Percentiles rank a stretch among this genome's conserved stretches.
Conservation (phyloP, 1,139 yeast species). For the Petasospora fabianii region DNA sequence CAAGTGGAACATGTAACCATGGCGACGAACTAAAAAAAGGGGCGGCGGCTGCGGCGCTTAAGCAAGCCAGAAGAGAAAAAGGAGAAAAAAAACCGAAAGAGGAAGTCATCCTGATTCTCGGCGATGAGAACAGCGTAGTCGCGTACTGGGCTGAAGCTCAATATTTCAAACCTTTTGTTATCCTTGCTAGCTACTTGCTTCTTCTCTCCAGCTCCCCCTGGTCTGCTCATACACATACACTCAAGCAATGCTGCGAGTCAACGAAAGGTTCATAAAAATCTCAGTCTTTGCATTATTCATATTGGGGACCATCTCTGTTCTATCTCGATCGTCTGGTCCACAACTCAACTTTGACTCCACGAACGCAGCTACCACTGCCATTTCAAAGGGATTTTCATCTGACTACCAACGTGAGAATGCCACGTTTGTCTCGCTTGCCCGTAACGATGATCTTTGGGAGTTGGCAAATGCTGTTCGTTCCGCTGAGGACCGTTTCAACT, state of each 20-base stretch:
- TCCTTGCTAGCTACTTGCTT: no score
- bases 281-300: neutral
- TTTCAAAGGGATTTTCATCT: neutral
- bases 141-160: no score
- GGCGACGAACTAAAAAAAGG: no score
- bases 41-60: no score
- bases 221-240: no score
- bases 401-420: slow-evolving; percentile 41
- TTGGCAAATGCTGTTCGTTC: slow-evolving; percentile 48
- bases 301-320: neutral
- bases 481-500: slow-evolving; percentile 71
- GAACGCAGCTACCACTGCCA: neutral
- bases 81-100: no score
- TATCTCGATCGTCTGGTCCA: neutral
- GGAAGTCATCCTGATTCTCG: no score
- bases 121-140: no score
- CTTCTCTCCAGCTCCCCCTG: no score
- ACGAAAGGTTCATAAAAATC: neutral
- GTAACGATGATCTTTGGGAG: slow-evolving; percentile 51
- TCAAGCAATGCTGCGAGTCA: neutral
- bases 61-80: no score
- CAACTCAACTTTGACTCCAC: neutral
- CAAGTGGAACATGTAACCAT: no score
- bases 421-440: slow-evolving; percentile 69
- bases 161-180: no score